phyloP scores from a whole-genome alignment of 306 rosid species.

The Macrotyloma uniflorum region DNA sequence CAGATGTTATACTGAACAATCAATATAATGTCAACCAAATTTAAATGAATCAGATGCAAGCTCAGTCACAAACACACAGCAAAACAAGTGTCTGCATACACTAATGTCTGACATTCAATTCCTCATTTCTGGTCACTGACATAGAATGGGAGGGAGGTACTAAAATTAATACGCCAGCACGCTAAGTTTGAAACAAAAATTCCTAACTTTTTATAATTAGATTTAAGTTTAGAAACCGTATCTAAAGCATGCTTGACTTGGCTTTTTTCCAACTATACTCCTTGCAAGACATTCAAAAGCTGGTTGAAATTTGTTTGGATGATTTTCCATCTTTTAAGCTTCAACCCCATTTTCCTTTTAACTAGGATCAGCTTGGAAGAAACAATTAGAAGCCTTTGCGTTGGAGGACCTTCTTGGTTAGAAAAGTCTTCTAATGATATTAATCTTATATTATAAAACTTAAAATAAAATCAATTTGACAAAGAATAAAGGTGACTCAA shows the following conservation, averaged over 20 bases:
- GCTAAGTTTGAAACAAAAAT: background rate
- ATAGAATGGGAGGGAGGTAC: conserved; percentile 3
- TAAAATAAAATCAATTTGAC: background rate
- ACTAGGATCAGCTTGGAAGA: background rate
- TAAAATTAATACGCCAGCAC: background rate
- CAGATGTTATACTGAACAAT: conserved; percentile 19
- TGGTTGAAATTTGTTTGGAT: background rate
- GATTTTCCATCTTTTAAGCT: background rate
- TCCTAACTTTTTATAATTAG: background rate
- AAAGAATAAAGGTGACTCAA: background rate
- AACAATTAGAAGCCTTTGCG: background rate
- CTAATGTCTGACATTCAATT: background rate
- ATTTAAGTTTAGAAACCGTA: background rate
- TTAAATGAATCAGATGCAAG: conserved; percentile 21
- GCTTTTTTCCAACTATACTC: background rate
- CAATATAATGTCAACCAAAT: conserved; percentile 14
- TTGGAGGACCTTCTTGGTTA: background rate
- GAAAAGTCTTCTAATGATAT: background rate
- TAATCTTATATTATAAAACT: background rate
- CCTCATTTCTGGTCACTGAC: conserved; percentile 6
- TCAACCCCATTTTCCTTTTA: background rate
- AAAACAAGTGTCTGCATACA: conserved; percentile 20
- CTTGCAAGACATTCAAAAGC: background rate
- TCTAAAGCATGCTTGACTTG: background rate
- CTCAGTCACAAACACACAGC: background rate